These are phyloP conservation scores for Pichia paraexigua DNA, from an alignment of 805 yeast genomes.

Conservation along the genomic window DNA sequence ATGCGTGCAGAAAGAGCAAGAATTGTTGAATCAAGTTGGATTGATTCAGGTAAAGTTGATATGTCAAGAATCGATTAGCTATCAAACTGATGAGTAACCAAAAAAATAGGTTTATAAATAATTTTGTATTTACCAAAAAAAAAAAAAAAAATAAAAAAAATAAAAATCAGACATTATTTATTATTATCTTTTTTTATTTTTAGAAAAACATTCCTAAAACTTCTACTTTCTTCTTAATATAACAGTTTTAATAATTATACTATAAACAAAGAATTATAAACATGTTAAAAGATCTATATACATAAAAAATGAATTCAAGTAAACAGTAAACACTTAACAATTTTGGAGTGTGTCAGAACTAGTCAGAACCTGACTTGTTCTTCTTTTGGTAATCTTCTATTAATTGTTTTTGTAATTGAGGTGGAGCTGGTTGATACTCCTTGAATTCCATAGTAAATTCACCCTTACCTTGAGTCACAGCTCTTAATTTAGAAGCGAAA, in stretches of 20 bases:
- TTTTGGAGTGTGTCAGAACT: background rate
- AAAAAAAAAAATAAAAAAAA: background rate
- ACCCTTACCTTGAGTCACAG: conserved; percentile 97
- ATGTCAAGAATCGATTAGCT: conserved; percentile 19
- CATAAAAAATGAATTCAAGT: background rate
- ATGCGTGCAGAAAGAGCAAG: conserved; percentile 65
- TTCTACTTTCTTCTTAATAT: background rate
- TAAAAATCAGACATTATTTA: too few relatives aligned
- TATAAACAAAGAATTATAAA: background rate
- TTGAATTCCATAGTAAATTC: conserved; percentile 94
- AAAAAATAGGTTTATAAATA: background rate
- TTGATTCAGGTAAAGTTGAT: conserved; percentile 56
- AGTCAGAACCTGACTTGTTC: conserved; percentile 19
- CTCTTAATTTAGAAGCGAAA: conserved; percentile 89
- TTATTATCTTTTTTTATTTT: background rate
- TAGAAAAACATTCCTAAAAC: too few relatives aligned
- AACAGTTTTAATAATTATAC: background rate
- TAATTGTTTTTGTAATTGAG: conserved; percentile 83
- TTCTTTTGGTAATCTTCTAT: conserved; percentile 74
- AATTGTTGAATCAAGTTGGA: conserved; percentile 73
- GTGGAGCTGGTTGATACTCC: conserved; percentile 83
- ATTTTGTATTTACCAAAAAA: background rate
- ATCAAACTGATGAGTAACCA: background rate
- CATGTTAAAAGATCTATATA: background rate
- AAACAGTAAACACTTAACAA: background rate